These are phyloP conservation scores for Mycena citricolor DNA, from an alignment of 1,284 basidiomycete genomes.

Conservation along the genomic window DNA sequence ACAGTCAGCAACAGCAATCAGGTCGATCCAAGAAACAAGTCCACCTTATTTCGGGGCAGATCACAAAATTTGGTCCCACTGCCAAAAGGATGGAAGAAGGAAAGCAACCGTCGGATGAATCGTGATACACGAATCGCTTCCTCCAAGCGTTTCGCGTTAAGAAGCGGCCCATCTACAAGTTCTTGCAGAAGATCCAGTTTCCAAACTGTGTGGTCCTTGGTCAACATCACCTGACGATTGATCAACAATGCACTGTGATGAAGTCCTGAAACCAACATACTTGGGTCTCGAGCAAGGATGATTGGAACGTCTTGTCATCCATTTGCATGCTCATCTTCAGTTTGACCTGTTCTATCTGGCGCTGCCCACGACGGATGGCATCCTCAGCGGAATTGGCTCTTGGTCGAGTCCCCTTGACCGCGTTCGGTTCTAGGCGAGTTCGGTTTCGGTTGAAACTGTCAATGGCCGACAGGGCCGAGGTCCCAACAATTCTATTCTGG, in stretches of 20 bases:
- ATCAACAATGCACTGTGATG: conserved; percentile 20
- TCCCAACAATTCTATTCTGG: conserved; percentile 80
- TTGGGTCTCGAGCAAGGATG: conserved; percentile 81
- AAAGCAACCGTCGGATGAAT: conserved; percentile 84
- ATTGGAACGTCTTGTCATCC: conserved; percentile 89
- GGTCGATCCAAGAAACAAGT: conserved; percentile 17
- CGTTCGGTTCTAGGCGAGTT: conserved; percentile 57
- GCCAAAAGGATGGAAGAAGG: conserved; percentile 90
- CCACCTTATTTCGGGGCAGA: conserved; percentile 71
- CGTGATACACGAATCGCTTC: conserved; percentile 91
- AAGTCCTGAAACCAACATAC: conserved; percentile 42
- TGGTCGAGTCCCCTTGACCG: conserved; percentile 54
- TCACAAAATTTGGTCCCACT: conserved; percentile 75
- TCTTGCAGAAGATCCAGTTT: conserved; percentile 88
- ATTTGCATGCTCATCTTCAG: conserved; percentile 89
- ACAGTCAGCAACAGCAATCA: conserved; percentile 3
- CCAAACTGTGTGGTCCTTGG: conserved; percentile 93
- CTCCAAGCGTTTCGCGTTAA: conserved; percentile 92
- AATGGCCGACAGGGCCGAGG: conserved; percentile 83
- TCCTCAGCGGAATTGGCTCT: conserved; percentile 88
- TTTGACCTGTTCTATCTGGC: conserved; percentile 88
- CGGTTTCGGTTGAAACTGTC: conserved; percentile 90
- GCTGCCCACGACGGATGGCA: conserved; percentile 81
- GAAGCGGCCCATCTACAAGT: conserved; percentile 87
- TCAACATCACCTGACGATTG: conserved; percentile 69